Evolutionary conservation across 257 asterid species (phyloP).

Genomic region (Linaria vulgaris): DNA sequence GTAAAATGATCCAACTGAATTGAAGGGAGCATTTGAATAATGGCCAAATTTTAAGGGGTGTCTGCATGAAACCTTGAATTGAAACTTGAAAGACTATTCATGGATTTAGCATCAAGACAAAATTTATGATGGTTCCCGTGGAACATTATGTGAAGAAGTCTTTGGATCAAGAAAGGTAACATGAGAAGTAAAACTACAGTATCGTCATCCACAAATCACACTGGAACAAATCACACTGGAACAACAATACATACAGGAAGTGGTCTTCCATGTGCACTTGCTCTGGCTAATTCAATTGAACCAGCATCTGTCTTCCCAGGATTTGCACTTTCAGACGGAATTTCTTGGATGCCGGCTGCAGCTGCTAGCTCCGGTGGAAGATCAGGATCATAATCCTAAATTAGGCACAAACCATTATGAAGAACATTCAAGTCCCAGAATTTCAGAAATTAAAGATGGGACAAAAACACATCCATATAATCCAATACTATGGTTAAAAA

Average conservation of each 20-base stretch:
- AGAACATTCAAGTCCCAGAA: background rate
- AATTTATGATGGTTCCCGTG: background rate
- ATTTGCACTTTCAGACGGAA: conserved; percentile 53
- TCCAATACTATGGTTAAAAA: background rate
- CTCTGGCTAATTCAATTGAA: conserved; percentile 55
- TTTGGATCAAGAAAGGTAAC: background rate
- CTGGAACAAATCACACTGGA: background rate
- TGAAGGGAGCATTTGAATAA: conserved; percentile 19
- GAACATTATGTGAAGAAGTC: conserved; percentile 8
- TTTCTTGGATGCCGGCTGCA: conserved; percentile 72
- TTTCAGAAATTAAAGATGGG: background rate
- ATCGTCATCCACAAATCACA: background rate
- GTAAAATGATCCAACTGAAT: background rate
- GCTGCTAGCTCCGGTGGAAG: conserved; percentile 99
- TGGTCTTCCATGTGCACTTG: conserved; percentile 48
- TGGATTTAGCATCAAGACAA: background rate
- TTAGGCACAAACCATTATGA: conserved; percentile 26
- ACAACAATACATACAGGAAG: conserved; percentile 50
- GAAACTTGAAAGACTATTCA: background rate
- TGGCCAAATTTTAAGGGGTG: conserved; percentile 6
- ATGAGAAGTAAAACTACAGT: background rate
- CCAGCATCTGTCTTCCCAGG: conserved; percentile 55
- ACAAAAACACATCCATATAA: conserved; percentile 10
- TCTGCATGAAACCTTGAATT: background rate
- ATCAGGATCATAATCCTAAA: conserved; percentile 93